These are phyloP conservation scores for Fusarium nodosum DNA, from an alignment of 2,329 filamentous ascomycete genomes.

Conservation along the genomic window DNA sequence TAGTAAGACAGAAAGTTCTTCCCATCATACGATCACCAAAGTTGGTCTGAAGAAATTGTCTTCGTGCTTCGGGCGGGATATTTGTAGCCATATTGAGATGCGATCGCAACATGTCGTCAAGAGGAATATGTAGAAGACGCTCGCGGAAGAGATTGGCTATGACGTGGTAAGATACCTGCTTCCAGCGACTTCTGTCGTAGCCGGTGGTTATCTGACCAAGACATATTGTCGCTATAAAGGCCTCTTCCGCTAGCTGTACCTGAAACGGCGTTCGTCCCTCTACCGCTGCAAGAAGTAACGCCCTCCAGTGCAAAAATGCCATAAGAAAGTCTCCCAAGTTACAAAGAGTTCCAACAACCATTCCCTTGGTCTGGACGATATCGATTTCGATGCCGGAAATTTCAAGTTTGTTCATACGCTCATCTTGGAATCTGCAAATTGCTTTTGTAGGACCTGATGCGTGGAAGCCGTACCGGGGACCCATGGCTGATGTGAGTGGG, in stretches of 20 bases:
- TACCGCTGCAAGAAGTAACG: slow-evolving; percentile 1
- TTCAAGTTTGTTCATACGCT: slow-evolving; percentile 32
- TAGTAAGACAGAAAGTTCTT: slow-evolving; percentile 28
- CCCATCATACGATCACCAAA: slow-evolving; percentile 33
- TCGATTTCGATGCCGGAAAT: slow-evolving; percentile 22
- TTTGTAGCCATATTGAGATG: not conserved
- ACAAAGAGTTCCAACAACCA: slow-evolving; percentile 24
- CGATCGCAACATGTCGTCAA: not conserved
- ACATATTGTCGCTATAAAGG: slow-evolving; percentile 23
- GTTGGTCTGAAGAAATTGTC: slow-evolving; percentile 18
- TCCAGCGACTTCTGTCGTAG: slow-evolving; percentile 18
- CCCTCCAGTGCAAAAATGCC: slow-evolving; percentile 39
- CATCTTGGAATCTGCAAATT: slow-evolving; percentile 3
- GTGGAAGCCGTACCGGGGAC: slow-evolving; percentile 17
- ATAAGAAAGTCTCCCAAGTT: slow-evolving; percentile 37
- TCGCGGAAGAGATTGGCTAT: slow-evolving; percentile 29
- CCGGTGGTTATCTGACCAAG: slow-evolving; percentile 22
- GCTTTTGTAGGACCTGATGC: slow-evolving; percentile 11
- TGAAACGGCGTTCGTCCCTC: not conserved
- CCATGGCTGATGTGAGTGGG: slow-evolving; percentile 27
- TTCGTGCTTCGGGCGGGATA: slow-evolving; percentile 1
- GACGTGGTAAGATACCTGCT: slow-evolving; percentile 4
- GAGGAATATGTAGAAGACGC: slow-evolving; percentile 13
- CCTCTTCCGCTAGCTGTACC: slow-evolving; percentile 20
- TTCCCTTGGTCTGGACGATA: slow-evolving; percentile 10